Percentiles rank a stretch among this genome's conserved stretches.
Evolutionary conservation across 768 basidiomycete genomes (phyloP).

Genomic region (Lactarius pseudohatsudake): DNA sequence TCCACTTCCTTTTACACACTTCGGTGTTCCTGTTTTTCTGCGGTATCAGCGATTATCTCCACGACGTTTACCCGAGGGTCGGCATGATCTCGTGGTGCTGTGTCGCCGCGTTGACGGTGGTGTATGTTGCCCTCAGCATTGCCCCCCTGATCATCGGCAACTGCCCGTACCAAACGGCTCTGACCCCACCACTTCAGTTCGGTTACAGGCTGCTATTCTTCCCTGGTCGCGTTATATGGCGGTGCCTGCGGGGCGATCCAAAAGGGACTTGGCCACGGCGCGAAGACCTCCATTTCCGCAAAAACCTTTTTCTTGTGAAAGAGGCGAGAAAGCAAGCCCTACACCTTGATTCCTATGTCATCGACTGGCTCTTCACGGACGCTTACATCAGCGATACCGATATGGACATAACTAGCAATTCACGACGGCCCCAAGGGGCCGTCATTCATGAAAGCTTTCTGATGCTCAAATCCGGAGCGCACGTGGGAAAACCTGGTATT

Average conservation of each 20-base stretch:
- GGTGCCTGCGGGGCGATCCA: no score
- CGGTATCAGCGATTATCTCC: conserved; percentile 15
- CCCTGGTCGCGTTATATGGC: not conserved
- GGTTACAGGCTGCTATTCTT: not conserved
- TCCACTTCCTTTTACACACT: conserved; percentile 12
- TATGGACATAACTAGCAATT: conserved; percentile 16
- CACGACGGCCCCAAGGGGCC: no score
- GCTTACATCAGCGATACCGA: conserved; percentile 11
- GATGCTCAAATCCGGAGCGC: no score
- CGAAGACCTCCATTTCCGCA: conserved; percentile 1
- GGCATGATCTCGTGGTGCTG: not conserved
- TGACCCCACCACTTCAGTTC: conserved; percentile 10
- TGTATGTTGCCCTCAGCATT: conserved; percentile 13
- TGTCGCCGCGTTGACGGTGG: not conserved
- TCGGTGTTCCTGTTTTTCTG: conserved; percentile 22
- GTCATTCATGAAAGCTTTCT: no score
- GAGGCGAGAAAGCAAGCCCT: not conserved
- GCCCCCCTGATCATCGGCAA: conserved; percentile 13
- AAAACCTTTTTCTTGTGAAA: not conserved
- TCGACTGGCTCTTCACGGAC: conserved; percentile 17
- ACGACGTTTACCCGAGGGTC: not conserved
- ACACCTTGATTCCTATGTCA: conserved; percentile 10
- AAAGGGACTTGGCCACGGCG: no score
- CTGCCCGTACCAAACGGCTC: conserved; percentile 20
- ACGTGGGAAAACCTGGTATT: no score